These are phyloP conservation scores for Seiridium cupressi DNA, from an alignment of 2,329 filamentous ascomycete species.

Conservation along the genomic window DNA sequence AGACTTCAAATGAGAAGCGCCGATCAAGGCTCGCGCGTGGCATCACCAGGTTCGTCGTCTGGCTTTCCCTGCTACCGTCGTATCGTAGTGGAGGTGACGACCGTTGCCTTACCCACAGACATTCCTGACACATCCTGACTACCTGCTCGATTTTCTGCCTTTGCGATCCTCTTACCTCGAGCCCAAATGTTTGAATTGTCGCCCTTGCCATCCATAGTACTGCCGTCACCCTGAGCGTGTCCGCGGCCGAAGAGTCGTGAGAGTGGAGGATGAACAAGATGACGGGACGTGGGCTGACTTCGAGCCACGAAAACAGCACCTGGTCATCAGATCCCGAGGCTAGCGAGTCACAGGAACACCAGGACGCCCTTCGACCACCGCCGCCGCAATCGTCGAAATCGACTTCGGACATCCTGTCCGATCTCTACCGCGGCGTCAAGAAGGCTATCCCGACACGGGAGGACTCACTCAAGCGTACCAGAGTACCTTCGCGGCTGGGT, in stretches of 20 bases:
- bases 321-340: slow-evolving; percentile 42
- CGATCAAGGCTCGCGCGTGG: not conserved
- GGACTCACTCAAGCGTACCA: slow-evolving; percentile 40
- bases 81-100: slow-evolving; percentile 2
- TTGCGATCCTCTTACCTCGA: not conserved
- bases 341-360: slow-evolving; percentile 24
- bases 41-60: slow-evolving; percentile 3
- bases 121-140: not conserved
- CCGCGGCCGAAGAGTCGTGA: slow-evolving; percentile 1
- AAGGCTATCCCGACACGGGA: slow-evolving; percentile 41
- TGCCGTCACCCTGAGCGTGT: not conserved
- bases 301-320: slow-evolving; percentile 21
- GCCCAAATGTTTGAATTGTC: not conserved
- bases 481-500: slow-evolving; percentile 40
- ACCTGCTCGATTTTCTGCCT: not conserved
- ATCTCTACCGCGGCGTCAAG: slow-evolving; percentile 51
- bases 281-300: slow-evolving; percentile 27
- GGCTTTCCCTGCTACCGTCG: not conserved
- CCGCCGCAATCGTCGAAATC: slow-evolving; percentile 31
- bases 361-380: slow-evolving; percentile 23
- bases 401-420: slow-evolving; percentile 46
- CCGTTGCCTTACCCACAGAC: slow-evolving; percentile 4
- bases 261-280: slow-evolving; percentile 17
- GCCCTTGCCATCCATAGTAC: not conserved
- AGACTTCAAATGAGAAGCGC: not conserved